Percentiles rank a stretch among this genome's conserved stretches.
Conservation (phyloP, 495 filamentous ascomycete genomes). For the Hypoxylon crocopeplum region DNA sequence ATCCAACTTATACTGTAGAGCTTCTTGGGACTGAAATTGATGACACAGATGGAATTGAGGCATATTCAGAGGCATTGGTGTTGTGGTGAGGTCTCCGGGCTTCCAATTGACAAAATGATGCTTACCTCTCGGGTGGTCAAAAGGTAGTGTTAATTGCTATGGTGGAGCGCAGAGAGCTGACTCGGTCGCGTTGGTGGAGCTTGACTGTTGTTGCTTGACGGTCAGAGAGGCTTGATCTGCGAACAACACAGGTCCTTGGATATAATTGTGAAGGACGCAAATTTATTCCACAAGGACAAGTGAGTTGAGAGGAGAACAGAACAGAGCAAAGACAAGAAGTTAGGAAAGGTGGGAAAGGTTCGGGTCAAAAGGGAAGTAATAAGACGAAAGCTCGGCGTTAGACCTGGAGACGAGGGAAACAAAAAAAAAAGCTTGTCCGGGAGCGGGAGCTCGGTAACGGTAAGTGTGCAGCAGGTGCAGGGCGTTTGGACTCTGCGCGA, state of each 20-base stretch:
- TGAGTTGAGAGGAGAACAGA: conserved; percentile 36
- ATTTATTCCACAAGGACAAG: conserved; percentile 42
- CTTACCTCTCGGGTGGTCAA: conserved; percentile 26
- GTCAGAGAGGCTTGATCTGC: conserved; percentile 38
- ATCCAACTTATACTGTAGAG: not conserved
- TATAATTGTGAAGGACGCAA: conserved; percentile 16
- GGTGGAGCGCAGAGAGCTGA: conserved; percentile 20
- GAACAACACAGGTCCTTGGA: conserved; percentile 46
- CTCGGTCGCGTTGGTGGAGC: conserved; percentile 25
- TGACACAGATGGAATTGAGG: not conserved
- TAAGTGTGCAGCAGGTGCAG: conserved; percentile 22
- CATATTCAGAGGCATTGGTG: not conserved
- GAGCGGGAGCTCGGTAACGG: conserved; percentile 37
- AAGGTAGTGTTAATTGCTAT: conserved; percentile 9
- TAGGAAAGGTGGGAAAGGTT: conserved; percentile 34
- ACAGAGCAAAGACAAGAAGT: conserved; percentile 26
- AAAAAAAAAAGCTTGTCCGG: conserved; percentile 40
- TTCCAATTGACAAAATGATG: conserved; percentile 30
- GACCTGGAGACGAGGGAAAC: conserved; percentile 33
- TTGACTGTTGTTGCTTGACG: conserved; percentile 31
- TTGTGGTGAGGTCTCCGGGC: not conserved
- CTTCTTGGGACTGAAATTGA: not conserved
- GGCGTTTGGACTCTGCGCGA: conserved; percentile 41
- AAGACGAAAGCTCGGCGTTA: conserved; percentile 39
- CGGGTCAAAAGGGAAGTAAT: conserved; percentile 42